A percentile compares a stretch with the other conserved stretches of the same genome.
Evolutionary conservation across 495 filamentous ascomycete species (phyloP).

Genomic region (Pyrenula aspistea): DNA sequence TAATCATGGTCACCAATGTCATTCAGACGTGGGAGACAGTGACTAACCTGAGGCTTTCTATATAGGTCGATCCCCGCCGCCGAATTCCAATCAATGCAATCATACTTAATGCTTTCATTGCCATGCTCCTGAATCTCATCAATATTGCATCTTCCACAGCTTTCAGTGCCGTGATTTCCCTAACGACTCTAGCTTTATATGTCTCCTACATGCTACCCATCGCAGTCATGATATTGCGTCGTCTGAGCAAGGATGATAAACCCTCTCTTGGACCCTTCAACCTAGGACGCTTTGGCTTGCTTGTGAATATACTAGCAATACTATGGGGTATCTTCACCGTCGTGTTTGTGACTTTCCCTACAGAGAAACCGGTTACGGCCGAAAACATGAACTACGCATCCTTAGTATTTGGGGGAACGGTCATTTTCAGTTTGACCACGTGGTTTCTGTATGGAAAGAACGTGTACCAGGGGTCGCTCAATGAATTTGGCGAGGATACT

Average conservation of each 20-base stretch:
- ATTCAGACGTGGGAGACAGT: neutral
- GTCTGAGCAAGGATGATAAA: conserved; percentile 11
- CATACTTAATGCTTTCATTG: conserved; percentile 29
- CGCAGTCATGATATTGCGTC: conserved; percentile 24
- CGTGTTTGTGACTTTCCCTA: conserved; percentile 33
- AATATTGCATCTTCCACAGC: conserved; percentile 45
- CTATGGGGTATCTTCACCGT: conserved; percentile 27
- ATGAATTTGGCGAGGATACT: conserved; percentile 5
- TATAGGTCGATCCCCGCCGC: conserved; percentile 18
- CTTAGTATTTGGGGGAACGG: conserved; percentile 25
- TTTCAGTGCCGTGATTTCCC: conserved; percentile 41
- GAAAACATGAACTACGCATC: conserved; percentile 34
- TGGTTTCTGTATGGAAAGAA: conserved; percentile 27
- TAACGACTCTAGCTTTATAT: conserved; percentile 27
- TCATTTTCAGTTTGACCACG: conserved; percentile 24
- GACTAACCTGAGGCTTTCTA: conserved; percentile 1
- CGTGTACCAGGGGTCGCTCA: conserved; percentile 18
- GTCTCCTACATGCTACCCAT: conserved; percentile 31
- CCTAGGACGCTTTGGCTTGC: conserved; percentile 21
- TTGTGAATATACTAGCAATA: conserved; percentile 29
- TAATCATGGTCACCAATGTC: neutral
- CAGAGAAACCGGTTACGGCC: conserved; percentile 22
- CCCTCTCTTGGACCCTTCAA: conserved; percentile 17
- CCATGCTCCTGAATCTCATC: conserved; percentile 40
- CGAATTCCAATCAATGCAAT: conserved; percentile 42